Evolutionary conservation across 768 basidiomycete genomes (phyloP).

Genomic region (Suillus bovinus): DNA sequence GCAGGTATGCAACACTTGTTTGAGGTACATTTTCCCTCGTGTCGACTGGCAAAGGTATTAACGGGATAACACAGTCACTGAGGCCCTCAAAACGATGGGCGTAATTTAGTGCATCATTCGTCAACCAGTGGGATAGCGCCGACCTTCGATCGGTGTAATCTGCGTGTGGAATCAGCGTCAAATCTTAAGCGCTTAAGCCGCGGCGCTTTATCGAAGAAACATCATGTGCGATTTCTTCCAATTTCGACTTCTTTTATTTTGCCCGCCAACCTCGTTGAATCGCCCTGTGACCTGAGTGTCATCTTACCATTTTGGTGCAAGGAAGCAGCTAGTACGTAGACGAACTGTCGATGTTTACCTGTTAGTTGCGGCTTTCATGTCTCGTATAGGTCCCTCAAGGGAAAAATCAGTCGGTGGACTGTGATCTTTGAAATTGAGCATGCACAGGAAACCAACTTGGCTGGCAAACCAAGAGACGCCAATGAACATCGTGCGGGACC

Average conservation of each 20-base stretch:
- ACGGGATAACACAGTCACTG: background rate
- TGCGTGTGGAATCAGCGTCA: background rate
- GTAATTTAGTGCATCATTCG: too few relatives aligned
- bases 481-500: background rate
- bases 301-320: too few relatives aligned
- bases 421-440: too few relatives aligned
- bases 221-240: background rate
- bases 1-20: background rate
- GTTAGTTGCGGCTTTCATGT: background rate
- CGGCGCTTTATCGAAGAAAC: too few relatives aligned
- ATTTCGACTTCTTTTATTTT: constrained; percentile 1
- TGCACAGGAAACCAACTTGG: background rate
- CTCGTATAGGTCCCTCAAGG: background rate
- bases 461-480: background rate
- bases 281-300: background rate
- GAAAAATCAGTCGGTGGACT: too few relatives aligned
- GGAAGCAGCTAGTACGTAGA: background rate
- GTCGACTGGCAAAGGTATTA: background rate
- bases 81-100: background rate
- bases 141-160: background rate
- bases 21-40: background rate
- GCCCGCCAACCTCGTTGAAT: background rate
- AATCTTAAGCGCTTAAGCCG: too few relatives aligned
- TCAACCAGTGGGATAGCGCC: background rate
- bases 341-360: background rate